These are phyloP conservation scores for Coprinopsis sp. DNA, from an alignment of 768 basidiomycete genomes.

Conservation along the genomic window DNA sequence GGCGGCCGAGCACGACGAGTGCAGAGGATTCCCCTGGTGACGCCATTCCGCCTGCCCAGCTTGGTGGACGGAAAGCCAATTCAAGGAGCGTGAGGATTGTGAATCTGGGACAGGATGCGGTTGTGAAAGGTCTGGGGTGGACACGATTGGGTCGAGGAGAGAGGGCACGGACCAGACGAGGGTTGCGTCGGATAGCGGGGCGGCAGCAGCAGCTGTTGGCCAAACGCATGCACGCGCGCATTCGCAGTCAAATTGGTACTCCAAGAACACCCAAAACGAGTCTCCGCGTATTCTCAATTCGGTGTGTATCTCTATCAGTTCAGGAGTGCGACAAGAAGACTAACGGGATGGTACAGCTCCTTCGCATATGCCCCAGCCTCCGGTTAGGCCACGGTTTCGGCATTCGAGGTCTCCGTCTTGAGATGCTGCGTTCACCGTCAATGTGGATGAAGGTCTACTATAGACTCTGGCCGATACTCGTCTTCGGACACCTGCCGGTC, in stretches of 20 bases:
- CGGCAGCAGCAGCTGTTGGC: neutral
- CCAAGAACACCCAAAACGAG: neutral
- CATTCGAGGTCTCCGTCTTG: conserved; percentile 61
- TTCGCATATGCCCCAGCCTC: neutral
- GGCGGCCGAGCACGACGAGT: neutral
- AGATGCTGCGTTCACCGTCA: conserved; percentile 61
- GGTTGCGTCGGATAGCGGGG: neutral
- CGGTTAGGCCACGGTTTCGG: conserved; percentile 61
- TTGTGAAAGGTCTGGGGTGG: conserved; percentile 31
- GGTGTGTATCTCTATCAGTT: too few species aligned
- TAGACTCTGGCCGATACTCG: conserved; percentile 64
- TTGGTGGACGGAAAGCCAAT: conserved; percentile 71
- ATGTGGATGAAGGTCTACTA: conserved; percentile 53
- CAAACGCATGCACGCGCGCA: neutral
- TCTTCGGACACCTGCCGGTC: conserved; percentile 66
- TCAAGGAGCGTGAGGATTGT: conserved; percentile 82
- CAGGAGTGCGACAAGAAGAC: conserved; percentile 3
- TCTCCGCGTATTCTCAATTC: neutral
- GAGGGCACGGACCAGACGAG: conserved; percentile 48
- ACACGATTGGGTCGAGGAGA: conserved; percentile 21
- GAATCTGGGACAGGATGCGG: conserved; percentile 52
- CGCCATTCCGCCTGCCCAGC: conserved; percentile 20
- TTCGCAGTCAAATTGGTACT: conserved; percentile 2
- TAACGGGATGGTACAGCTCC: neutral
- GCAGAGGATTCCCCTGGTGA: conserved; percentile 20